Conservation (phyloP, 2,329 filamentous ascomycete genomes). For the Passalora sequoiae region DNA sequence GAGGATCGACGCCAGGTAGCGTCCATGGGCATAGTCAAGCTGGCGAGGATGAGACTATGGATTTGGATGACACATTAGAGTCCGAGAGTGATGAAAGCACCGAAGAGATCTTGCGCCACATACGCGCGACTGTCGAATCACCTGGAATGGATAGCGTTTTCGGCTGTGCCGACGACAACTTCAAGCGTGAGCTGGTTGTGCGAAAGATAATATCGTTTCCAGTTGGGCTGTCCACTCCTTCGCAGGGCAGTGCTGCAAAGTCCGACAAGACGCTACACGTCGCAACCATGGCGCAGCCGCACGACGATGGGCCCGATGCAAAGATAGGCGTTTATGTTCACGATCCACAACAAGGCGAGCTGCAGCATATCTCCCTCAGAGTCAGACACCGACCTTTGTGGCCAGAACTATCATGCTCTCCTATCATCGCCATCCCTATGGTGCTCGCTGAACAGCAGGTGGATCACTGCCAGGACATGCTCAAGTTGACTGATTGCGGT, state of each 20-base stretch:
- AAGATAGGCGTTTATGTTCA: conserved; percentile 28
- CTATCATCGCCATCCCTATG: conserved; percentile 22
- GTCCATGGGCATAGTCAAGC: conserved; percentile 31
- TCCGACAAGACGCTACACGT: conserved; percentile 11
- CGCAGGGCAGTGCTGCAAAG: not conserved
- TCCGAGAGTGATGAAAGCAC: conserved; percentile 26
- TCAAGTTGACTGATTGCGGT: conserved; percentile 19
- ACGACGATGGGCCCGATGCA: conserved; percentile 15
- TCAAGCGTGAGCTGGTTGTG: conserved; percentile 33
- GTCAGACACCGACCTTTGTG: conserved; percentile 28
- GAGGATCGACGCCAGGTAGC: conserved; percentile 54
- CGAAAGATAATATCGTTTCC: conserved; percentile 31
- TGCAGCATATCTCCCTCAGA: conserved; percentile 21
- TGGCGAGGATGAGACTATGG: conserved; percentile 32
- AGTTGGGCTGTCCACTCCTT: conserved; percentile 10
- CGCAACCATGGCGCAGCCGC: conserved; percentile 17
- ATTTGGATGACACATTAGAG: conserved; percentile 29
- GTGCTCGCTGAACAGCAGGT: conserved; percentile 17
- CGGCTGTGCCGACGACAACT: conserved; percentile 29
- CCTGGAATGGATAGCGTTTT: conserved; percentile 31
- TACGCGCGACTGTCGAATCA: conserved; percentile 29
- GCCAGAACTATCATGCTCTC: conserved; percentile 16
- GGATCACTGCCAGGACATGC: conserved; percentile 23
- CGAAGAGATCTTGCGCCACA: conserved; percentile 27
- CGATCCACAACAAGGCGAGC: conserved; percentile 20